Conservation (phyloP, 768 basidiomycete species). For the Dacryopinax spathularia region DNA sequence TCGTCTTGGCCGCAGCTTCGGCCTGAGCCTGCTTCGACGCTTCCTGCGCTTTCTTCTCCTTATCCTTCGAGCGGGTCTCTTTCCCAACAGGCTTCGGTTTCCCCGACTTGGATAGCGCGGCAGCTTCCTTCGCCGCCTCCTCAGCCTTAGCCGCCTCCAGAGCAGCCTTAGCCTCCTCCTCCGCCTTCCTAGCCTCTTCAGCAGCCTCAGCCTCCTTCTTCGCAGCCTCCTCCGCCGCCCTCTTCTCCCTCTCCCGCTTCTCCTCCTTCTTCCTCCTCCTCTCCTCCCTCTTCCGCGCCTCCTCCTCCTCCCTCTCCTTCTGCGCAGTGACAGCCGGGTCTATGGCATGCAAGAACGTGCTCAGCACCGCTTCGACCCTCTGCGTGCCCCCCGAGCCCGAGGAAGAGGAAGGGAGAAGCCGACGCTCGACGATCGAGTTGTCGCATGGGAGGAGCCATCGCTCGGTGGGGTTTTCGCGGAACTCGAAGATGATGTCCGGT, state of each 20-base stretch:
- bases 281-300: not conserved
- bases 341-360: not conserved
- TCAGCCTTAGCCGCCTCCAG: not conserved
- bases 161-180: not conserved
- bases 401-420: too few relatives aligned
- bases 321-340: not conserved
- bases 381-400: too few relatives aligned
- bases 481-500: constrained; percentile 13
- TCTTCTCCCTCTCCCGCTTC: not conserved
- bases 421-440: constrained; percentile 5
- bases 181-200: not conserved
- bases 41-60: not conserved
- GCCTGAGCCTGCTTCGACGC: not conserved
- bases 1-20: not conserved
- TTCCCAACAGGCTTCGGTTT: not conserved
- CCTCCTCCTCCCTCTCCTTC: constrained; percentile 3
- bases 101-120: not conserved
- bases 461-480: constrained; percentile 11
- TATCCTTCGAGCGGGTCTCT: not conserved
- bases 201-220: not conserved
- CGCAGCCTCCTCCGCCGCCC: too few relatives aligned
- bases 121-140: not conserved
- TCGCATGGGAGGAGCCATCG: constrained; percentile 11
- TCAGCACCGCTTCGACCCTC: not conserved
- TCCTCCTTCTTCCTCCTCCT: not conserved